Percentiles rank a stretch among this genome's conserved stretches.
Evolutionary conservation across 352 stramenopile genomes (phyloP).

Genomic region (Globisporangium splendens): DNA sequence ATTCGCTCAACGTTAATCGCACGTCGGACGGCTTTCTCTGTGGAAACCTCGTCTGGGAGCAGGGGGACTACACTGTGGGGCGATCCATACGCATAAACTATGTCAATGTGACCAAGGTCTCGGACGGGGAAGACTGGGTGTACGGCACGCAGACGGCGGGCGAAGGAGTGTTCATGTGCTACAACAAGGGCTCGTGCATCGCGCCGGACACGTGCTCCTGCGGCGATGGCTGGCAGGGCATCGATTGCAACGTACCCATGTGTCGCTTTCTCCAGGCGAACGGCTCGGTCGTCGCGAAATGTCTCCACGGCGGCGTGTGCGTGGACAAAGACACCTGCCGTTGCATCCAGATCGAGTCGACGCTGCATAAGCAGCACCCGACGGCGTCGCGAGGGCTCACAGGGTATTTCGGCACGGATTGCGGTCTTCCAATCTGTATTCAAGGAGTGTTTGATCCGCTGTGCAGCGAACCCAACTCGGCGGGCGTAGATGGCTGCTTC

Average conservation of each 20-base stretch:
- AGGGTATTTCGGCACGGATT: slow-evolving; percentile 92
- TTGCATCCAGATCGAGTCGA: slow-evolving; percentile 88
- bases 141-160: slow-evolving; percentile 53
- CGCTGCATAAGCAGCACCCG: slow-evolving; percentile 74
- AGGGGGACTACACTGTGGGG: slow-evolving; percentile 89
- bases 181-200: slow-evolving; percentile 92
- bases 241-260: slow-evolving; percentile 93
- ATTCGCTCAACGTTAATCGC: slow-evolving; percentile 55
- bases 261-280: slow-evolving; percentile 79
- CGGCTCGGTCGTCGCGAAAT: slow-evolving; percentile 72
- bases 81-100: slow-evolving; percentile 89
- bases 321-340: slow-evolving; percentile 89
- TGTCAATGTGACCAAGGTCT: slow-evolving; percentile 88
- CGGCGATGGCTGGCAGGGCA: slow-evolving; percentile 89
- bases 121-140: slow-evolving; percentile 57
- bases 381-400: slow-evolving; percentile 81
- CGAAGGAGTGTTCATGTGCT: slow-evolving; percentile 95
- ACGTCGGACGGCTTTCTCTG: slow-evolving; percentile 76
- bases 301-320: slow-evolving; percentile 92
- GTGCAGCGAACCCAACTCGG: slow-evolving; percentile 48
- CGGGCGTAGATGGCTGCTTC: slow-evolving; percentile 90
- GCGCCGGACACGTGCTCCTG: slow-evolving; percentile 90
- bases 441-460: slow-evolving; percentile 94
- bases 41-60: slow-evolving; percentile 84
- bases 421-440: slow-evolving; percentile 93